These are phyloP conservation scores for Oryza coarctata DNA, from an alignment of 176 grass and related monocot genomes.

Conservation along the genomic window DNA sequence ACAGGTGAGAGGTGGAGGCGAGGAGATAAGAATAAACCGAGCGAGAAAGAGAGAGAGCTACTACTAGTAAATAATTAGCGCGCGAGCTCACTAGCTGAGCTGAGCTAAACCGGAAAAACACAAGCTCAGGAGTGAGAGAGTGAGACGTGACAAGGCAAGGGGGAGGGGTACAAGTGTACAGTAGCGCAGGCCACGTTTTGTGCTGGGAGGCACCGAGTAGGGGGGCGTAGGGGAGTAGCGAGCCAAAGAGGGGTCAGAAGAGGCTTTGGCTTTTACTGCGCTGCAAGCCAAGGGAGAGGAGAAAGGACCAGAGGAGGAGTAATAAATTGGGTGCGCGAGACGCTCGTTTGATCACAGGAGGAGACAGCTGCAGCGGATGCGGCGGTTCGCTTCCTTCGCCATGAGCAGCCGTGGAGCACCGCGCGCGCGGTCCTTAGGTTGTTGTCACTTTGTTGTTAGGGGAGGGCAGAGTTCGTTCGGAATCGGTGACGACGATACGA, in stretches of 20 bases:
- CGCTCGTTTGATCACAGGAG: neutral
- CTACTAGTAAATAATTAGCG: neutral
- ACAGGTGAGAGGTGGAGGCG: slow-evolving; percentile 19
- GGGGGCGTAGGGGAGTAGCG: neutral
- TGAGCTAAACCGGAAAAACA: too few species aligned
- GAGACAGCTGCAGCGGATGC: too few species aligned
- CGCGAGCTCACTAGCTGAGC: neutral
- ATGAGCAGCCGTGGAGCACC: too few species aligned
- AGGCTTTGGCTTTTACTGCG: neutral
- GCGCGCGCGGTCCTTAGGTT: too few species aligned
- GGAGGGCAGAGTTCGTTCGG: too few species aligned
- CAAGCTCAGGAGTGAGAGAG: too few species aligned
- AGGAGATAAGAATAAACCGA: slow-evolving; percentile 28
- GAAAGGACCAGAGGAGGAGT: neutral
- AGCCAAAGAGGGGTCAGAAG: neutral
- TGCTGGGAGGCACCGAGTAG: neutral
- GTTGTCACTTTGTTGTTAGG: too few species aligned
- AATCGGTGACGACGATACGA: too few species aligned
- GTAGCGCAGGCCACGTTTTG: slow-evolving; percentile 44
- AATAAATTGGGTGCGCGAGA: neutral
- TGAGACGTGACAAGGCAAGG: neutral
- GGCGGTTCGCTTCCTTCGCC: too few species aligned
- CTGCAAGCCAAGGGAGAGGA: neutral
- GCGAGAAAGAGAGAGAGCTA: neutral
- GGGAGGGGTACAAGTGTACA: slow-evolving; percentile 31